These are phyloP conservation scores for Fonsecaea erecta DNA, from an alignment of 2,329 filamentous ascomycete genomes.

Conservation along the genomic window DNA sequence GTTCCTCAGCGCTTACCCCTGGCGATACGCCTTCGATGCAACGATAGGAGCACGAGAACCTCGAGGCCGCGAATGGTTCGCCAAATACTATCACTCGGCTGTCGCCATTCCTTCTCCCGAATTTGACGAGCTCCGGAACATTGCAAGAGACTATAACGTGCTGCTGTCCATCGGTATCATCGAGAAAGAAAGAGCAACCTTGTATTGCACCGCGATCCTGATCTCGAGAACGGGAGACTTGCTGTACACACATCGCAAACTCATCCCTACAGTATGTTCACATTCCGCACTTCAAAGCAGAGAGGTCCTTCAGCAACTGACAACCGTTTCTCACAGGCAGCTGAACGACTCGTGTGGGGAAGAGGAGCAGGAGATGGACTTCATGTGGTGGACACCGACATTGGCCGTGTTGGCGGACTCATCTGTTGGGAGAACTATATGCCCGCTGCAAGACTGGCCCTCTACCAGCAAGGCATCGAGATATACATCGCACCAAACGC, in stretches of 20 bases:
- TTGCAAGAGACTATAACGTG: slow-evolving; percentile 76
- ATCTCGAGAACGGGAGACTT: slow-evolving; percentile 74
- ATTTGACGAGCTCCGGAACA: slow-evolving; percentile 64
- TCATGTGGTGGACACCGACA: slow-evolving; percentile 75
- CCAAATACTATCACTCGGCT: slow-evolving; percentile 76
- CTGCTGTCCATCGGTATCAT: slow-evolving; percentile 80
- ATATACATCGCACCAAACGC: slow-evolving; percentile 89
- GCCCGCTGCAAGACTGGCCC: slow-evolving; percentile 78
- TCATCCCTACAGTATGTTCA: slow-evolving; percentile 4
- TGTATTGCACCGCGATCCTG: slow-evolving; percentile 83
- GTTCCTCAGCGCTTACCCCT: slow-evolving; percentile 87
- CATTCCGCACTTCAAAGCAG: not conserved
- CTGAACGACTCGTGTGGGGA: slow-evolving; percentile 83
- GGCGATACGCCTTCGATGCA: slow-evolving; percentile 76
- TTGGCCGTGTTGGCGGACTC: slow-evolving; percentile 78
- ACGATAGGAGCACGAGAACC: slow-evolving; percentile 70
- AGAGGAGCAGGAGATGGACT: slow-evolving; percentile 80
- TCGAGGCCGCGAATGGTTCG: slow-evolving; percentile 77
- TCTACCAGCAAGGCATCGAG: slow-evolving; percentile 90
- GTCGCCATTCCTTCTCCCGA: slow-evolving; percentile 66
- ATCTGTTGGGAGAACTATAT: slow-evolving; percentile 98
- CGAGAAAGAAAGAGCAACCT: slow-evolving; percentile 76
- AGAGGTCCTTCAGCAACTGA: slow-evolving; percentile 1
- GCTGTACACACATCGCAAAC: slow-evolving; percentile 84
- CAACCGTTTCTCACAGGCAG: slow-evolving; percentile 3